Evolutionary conservation across 345 rosid species (phyloP), one percentile per base, ranked within the genome.

Genomic region (Syzygium aromaticum): DNA sequence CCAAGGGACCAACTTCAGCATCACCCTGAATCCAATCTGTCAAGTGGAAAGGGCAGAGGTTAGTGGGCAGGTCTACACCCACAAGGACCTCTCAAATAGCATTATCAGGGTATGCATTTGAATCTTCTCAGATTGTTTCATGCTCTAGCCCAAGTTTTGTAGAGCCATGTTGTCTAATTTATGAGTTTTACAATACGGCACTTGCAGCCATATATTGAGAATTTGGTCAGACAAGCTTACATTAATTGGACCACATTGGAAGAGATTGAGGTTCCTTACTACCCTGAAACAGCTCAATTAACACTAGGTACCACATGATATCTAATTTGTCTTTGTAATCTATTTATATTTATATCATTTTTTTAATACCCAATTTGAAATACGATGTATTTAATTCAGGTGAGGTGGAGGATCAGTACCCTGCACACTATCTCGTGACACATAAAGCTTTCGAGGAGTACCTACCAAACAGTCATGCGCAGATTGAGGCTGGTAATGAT

Each of bases 1-100:
- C 67, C 87, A 85, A 4, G 95, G 92, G 77, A 23, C 86, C 4
- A 78, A 88, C 86, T 94, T 27, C 89, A 15, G 21, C 30, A 28
- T 96, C 86, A 86, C 90, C 49, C 78, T 97, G 15, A 94, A 94
- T 84, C 98, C 99, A 7, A 91, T 97, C 7, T 95, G 99, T 64
- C 94, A 97, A 90, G 89, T 93, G 33, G 88, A 94, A 14, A 86
- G 84, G 88, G 98, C 94, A 5, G 57, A 57, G 17, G 89, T 95
- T 61, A 23, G 92, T 84, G 98, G 91, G 8, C 91, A 90, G 2
- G 54, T 89, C 7, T 93, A 88, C 89, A 86, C 89, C 51, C 38
- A 85, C 23, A 87, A 61, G 53, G 94, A 95, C 25, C 89, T 91
- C 9, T 23, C 87, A 28, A 49, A 53, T 27, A 84, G 3, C 64